Percentiles rank a stretch among this genome's conserved stretches.
Conservation (phyloP, 2,329 filamentous ascomycete genomes). For the Trichophyton verrucosum region DNA sequence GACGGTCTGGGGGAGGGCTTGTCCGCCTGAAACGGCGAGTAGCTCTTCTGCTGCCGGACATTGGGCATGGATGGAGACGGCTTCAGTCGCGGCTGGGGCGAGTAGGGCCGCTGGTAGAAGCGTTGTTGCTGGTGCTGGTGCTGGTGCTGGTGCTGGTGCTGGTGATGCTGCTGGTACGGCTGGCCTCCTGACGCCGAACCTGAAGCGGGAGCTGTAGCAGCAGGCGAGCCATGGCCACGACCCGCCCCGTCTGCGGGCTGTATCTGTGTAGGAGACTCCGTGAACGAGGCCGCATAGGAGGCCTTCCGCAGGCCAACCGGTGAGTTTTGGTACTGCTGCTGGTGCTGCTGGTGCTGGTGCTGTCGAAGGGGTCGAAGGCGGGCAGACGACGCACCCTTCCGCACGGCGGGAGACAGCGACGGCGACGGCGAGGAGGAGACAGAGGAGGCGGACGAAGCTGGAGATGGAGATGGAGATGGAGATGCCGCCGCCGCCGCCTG, state of each 20-base stretch:
- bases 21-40: conserved; percentile 10
- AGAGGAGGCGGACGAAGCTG: not conserved
- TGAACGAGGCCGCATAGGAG: not conserved
- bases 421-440: not conserved
- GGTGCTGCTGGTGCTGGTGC: not conserved
- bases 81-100: conserved; percentile 6
- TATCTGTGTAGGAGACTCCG: conserved; percentile 6
- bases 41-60: conserved; percentile 19
- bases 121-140: too few species aligned
- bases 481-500: conserved; percentile 9
- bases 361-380: conserved; percentile 3
- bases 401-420: not conserved
- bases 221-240: not conserved
- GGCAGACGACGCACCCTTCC: not conserved
- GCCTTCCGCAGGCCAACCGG: not conserved
- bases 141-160: too few species aligned
- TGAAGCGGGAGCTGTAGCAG: not conserved
- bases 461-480: too few species aligned
- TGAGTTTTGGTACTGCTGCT: too few species aligned
- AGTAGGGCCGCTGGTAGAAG: not conserved
- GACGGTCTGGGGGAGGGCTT: conserved; percentile 6
- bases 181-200: too few species aligned
- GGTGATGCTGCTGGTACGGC: too few species aligned
- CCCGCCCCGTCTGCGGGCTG: not conserved
- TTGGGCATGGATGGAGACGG: conserved; percentile 26